Conservation (phyloP, 225 moss, liverwort and hornwort species). For the Sphagnum contortum region DNA sequence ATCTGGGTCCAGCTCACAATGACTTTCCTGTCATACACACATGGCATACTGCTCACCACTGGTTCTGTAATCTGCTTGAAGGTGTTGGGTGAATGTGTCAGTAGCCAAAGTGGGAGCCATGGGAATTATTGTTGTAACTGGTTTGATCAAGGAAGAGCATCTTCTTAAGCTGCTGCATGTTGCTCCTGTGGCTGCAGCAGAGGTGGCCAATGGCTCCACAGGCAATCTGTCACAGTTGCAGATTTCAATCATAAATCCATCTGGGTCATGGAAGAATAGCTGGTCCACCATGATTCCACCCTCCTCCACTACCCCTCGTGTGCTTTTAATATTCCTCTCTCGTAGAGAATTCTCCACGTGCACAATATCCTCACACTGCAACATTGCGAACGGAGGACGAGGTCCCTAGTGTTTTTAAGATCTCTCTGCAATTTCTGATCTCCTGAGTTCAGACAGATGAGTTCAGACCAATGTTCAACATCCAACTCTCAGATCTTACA, state of each 20-base stretch:
- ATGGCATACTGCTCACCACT: not conserved
- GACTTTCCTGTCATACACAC: not conserved
- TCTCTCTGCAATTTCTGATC: no score
- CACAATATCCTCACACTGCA: constrained; percentile 51
- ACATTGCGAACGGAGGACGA: not conserved
- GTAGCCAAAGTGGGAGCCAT: not conserved
- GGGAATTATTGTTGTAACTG: constrained; percentile 9
- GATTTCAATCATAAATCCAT: constrained; percentile 87
- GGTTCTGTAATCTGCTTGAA: not conserved
- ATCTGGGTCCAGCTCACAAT: no score
- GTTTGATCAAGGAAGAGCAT: no score
- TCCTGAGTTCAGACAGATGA: no score
- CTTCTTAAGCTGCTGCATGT: no score
- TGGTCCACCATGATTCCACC: constrained; percentile 59
- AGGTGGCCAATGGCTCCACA: constrained; percentile 35
- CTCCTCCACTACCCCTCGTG: constrained; percentile 37
- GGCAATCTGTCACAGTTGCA: constrained; percentile 79
- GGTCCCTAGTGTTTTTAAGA: no score
- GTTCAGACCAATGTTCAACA: no score
- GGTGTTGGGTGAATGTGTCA: not conserved
- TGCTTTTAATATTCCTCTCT: constrained; percentile 53
- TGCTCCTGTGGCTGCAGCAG: constrained; percentile 13
- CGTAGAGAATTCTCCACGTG: constrained; percentile 52
- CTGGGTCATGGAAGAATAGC: constrained; percentile 84
- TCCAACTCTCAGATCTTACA: no score